Conservation (phyloP, 129 eudicot genomes). For the Logfia minima region DNA sequence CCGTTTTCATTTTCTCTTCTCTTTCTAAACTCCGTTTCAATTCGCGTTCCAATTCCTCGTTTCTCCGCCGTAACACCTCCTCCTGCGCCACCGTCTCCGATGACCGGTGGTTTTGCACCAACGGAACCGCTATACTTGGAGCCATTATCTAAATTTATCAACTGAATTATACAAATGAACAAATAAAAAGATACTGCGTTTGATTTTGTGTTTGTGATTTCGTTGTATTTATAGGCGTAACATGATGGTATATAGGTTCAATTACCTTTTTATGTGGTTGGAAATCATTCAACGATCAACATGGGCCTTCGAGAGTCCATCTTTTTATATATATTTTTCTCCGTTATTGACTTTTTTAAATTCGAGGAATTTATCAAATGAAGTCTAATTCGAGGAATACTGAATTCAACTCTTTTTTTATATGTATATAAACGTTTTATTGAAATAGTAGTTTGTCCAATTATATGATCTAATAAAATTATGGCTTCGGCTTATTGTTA, state of each 20-base stretch:
- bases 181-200: not conserved
- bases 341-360: not conserved
- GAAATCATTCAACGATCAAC: not conserved
- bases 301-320: not conserved
- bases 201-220: not conserved
- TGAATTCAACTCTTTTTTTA: not conserved
- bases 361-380: not conserved
- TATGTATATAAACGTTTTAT: not conserved
- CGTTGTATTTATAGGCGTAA: conserved; percentile 20
- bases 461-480: too few species aligned
- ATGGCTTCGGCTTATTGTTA: too few species aligned
- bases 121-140: conserved; percentile 9
- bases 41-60: conserved; percentile 75
- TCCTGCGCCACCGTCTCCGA: conserved; percentile 25
- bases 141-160: conserved; percentile 6
- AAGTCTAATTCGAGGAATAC: not conserved
- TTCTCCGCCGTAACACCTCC: conserved; percentile 52
- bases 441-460: too few species aligned
- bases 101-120: conserved; percentile 14
- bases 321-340: too few species aligned
- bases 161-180: not conserved
- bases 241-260: conserved; percentile 28
- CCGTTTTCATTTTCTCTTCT: conserved; percentile 69
- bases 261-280: conserved; percentile 19
- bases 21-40: conserved; percentile 53